Evolutionary conservation across 768 basidiomycete genomes (phyloP), one percentile per base, ranked within the genome.

Genomic region (Artomyces pyxidatus): DNA sequence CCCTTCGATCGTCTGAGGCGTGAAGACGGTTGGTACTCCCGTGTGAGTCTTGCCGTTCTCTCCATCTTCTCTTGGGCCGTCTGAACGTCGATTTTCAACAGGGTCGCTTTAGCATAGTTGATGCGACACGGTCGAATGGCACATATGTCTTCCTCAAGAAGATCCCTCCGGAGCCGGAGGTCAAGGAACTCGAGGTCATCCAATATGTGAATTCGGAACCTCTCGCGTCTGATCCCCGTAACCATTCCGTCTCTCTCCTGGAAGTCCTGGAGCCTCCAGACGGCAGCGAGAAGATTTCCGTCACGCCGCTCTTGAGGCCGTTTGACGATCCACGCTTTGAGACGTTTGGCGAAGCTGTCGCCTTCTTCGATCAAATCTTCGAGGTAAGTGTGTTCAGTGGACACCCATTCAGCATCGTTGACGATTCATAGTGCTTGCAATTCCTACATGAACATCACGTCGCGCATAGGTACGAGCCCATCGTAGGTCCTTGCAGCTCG

Each of bases 211-310:
- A 61, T 2, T 50, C 45, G 5, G 51, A 53, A 16, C 46, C 50
- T 1, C 50, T 61, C 14, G 37, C 27, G 11, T 48, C 52, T 2
- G 48, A 66, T 40, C 51, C 60, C 6, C 47, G 52, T 3, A 68
- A 68, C 45, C 68, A 65, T 42, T 63, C 60, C 45, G 54, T 63
- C n/a, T 63, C 64, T 3, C 21, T 67, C 0, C 49, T 53, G 21
- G 61, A 67, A 4, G 43, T 59, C 16, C 23, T 66, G 6, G 23
- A 57, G 60, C 27, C 53, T 56, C 4, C 37, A 48, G 6, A 49
- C 57, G 4, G 11, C 30, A 5, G 23, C 21, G 8, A 39, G 25
- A 11, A 37, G 37, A 47, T 64, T 41, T n/a, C n/a, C n/a, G 56
- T 66, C 7, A 63, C 62, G 52, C 52, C 64, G 3, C 54, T 54